Conservation (phyloP, 139 green algal species). For the Chlorella vulgaris region DNA sequence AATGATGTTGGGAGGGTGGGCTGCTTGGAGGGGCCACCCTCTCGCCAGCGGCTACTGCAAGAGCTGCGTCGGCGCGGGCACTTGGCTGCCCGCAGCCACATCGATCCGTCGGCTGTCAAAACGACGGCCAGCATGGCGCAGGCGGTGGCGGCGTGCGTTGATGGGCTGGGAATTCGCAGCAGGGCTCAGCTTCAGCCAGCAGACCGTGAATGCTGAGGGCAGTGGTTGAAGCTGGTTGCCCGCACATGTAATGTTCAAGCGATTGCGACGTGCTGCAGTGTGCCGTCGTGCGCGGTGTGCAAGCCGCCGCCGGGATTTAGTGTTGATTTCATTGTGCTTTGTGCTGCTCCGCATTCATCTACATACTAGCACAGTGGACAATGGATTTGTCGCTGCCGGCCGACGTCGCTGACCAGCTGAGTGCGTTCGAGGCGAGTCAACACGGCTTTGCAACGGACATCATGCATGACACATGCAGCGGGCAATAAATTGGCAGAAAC, state of each 20-base stretch:
- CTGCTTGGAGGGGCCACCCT: background rate
- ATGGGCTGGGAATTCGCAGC: constrained; percentile 20
- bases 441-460: background rate
- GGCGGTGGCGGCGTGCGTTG: background rate
- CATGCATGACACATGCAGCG: no score
- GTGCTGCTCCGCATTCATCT: no score
- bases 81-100: background rate
- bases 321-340: no score
- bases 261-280: background rate
- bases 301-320: no score
- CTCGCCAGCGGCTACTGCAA: background rate
- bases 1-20: constrained; percentile 14
- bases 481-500: no score
- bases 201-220: background rate
- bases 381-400: constrained; percentile 23
- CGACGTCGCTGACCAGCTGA: constrained; percentile 14
- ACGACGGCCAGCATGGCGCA: constrained; percentile 11
- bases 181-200: background rate
- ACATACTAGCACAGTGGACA: no score
- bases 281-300: no score
- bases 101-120: background rate
- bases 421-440: background rate
- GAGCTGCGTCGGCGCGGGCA: constrained; percentile 14
- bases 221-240: no score
- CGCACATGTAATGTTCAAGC: no score